Percentiles rank a stretch among this genome's conserved stretches.
These are phyloP conservation scores for Saksenaea oblongispora DNA, from an alignment of 371 early-diverging fungal genomes.

Conservation along the genomic window DNA sequence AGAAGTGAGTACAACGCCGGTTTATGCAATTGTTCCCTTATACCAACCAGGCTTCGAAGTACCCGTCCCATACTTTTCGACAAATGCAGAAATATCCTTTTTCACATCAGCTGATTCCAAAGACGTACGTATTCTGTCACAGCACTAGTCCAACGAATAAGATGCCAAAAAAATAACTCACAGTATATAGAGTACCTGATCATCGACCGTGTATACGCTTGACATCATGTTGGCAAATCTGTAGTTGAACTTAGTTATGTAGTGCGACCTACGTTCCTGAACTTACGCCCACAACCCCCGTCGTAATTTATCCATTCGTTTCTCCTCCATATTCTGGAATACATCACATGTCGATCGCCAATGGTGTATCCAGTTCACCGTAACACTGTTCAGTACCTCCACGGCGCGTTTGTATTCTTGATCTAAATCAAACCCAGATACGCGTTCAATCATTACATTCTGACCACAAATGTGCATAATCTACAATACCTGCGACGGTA, in stretches of 20 bases:
- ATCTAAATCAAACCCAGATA: slow-evolving; percentile 21
- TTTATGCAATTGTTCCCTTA: not conserved
- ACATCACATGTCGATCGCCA: slow-evolving; percentile 35
- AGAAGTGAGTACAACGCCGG: not conserved
- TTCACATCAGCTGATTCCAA: slow-evolving; percentile 41
- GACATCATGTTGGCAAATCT: slow-evolving; percentile 52
- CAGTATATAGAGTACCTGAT: slow-evolving; percentile 28
- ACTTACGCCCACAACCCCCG: slow-evolving; percentile 45
- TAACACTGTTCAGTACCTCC: slow-evolving; percentile 30
- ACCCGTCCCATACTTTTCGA: slow-evolving; percentile 36
- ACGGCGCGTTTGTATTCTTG: slow-evolving; percentile 41
- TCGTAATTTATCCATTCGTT: slow-evolving; percentile 39
- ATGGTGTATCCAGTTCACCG: slow-evolving; percentile 33
- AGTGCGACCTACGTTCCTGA: not conserved
- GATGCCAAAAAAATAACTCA: not conserved
- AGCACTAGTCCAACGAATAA: slow-evolving; percentile 24
- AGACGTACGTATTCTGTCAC: slow-evolving; percentile 43
- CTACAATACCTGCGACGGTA: slow-evolving; percentile 15
- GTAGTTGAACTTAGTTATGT: slow-evolving; percentile 1
- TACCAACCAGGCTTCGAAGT: slow-evolving; percentile 32
- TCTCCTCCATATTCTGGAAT: slow-evolving; percentile 48
- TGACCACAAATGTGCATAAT: not conserved
- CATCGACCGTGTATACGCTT: slow-evolving; percentile 44
- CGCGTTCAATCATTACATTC: not conserved
- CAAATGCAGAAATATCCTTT: slow-evolving; percentile 37